Percentiles rank a stretch among this genome's conserved stretches.
These are phyloP conservation scores for Eutrema heterophyllum DNA, from an alignment of 345 rosid genomes.

Conservation along the genomic window DNA sequence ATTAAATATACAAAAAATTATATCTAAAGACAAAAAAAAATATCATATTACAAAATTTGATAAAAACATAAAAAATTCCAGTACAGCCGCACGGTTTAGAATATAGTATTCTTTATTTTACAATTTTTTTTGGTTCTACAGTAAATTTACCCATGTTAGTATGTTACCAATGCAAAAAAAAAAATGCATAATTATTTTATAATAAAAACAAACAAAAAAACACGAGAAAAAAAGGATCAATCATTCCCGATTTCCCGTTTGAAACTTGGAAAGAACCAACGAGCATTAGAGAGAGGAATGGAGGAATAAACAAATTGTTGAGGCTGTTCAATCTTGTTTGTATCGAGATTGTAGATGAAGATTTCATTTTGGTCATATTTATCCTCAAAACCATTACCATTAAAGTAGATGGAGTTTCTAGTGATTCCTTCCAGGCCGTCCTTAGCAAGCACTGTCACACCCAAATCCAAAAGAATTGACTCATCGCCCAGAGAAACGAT, in stretches of 20 bases:
- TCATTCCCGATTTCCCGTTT: not conserved
- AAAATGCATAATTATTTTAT: no score
- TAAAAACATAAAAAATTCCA: no score
- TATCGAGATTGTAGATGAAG: not conserved
- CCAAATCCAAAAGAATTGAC: not conserved
- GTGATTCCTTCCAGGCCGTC: not conserved
- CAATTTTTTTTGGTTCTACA: no score
- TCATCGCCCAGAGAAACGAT: not conserved
- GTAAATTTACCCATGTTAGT: no score
- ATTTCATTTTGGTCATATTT: not conserved
- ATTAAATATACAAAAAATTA: no score
- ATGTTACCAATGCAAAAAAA: no score
- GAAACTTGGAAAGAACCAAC: conserved; percentile 9
- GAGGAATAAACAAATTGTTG: not conserved
- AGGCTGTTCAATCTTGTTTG: not conserved
- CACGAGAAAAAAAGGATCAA: not conserved
- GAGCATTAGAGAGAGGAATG: not conserved
- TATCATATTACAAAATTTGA: no score
- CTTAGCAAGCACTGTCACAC: not conserved
- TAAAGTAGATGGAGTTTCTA: not conserved
- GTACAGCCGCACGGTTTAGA: no score
- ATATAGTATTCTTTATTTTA: no score
- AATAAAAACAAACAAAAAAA: not conserved
- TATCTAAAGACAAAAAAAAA: no score
- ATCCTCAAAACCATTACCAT: no score